Base-by-base conservation (phyloP, 805 yeast species). In the Yarrowia phangngaensis region DNA sequence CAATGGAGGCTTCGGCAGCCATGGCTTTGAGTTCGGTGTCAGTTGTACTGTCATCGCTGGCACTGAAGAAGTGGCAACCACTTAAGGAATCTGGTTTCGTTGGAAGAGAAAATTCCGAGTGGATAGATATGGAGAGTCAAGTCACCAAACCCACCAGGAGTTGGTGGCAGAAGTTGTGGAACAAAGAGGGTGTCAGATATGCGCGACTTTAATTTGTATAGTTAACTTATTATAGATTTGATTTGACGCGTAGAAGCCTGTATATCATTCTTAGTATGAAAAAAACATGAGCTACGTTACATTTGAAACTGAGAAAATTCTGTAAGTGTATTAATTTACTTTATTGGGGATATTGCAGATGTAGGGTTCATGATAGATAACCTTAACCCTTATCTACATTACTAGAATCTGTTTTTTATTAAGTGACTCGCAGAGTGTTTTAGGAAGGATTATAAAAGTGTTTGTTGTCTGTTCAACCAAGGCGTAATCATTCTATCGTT, bases 1-100 rank as follows among this genome's bases (percentile, higher is more conserved):
- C 98, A 3, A 78, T 87, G 71, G 75, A 84, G 53, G 97, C 97
- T 1, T 89, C 94, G 33, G 82, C 82, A 2, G 83, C 97, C 0
- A 94, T 92, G 98, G 95, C 96, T 0, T 69, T 86, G 57, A 84
- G 95, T 55, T 84, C 95, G 2, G 82, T 88, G 5, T 83, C 95
- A 59, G 98, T 92, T 13, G 89, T 92, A 6, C 57, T 80, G 28
- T 84, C 87, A 53, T 87, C 96, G 1, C 70, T 92, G 52, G 58
- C 79, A 60, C 70, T 92, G 57, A 85, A 81, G 62, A 64, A 66
- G 36, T 92, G 74, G 74, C 54, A 51, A 47, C 64, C 56, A 4
- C 59, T 56, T 20, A 38, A 38, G 26, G 32, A 38, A 17, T 3
- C 31, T 2, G 45, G 27, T 6, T 26, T 19, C 9, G n/a, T n/a